Conservation (phyloP, 805 yeast genomes). For the Kazachstania taianensis region DNA sequence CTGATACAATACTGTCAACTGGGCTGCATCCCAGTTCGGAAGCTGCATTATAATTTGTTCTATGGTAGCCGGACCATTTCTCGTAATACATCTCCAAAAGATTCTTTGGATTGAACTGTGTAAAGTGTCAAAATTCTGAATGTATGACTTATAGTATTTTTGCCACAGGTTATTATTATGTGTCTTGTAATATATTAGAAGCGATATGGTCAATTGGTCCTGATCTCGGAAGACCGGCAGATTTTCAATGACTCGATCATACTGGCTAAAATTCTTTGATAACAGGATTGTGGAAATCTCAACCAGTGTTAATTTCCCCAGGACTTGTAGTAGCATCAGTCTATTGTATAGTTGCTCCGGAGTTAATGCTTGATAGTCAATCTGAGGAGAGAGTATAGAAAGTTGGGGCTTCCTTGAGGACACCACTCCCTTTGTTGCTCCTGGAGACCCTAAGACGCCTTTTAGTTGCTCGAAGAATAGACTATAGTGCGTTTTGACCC, state of each 20-base stretch:
- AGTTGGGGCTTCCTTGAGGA: neutral
- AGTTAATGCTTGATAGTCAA: conserved; percentile 1
- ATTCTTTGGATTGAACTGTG: conserved; percentile 16
- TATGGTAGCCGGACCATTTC: neutral
- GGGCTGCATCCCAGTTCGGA: conserved; percentile 7
- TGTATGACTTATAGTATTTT: conserved; percentile 11
- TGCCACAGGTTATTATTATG: conserved; percentile 10
- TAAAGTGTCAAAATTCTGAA: conserved; percentile 10
- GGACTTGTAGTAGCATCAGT: conserved; percentile 16
- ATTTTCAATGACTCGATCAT: conserved; percentile 9
- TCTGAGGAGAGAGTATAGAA: neutral
- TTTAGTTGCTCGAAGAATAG: conserved; percentile 18
- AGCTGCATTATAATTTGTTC: conserved; percentile 2
- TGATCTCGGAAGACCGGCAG: conserved; percentile 12
- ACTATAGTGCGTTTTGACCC: conserved; percentile 23
- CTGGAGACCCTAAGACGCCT: neutral
- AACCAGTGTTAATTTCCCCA: conserved; percentile 10
- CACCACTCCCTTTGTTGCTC: neutral
- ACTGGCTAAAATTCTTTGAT: conserved; percentile 14
- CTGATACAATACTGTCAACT: conserved; percentile 20
- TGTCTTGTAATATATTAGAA: conserved; percentile 17
- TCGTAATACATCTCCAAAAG: conserved; percentile 20
- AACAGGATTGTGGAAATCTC: conserved; percentile 14
- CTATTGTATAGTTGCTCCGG: conserved; percentile 13
- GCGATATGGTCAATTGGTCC: conserved; percentile 13